A percentile compares a stretch with the other conserved stretches of the same genome.
Conservation (phyloP, 2,329 filamentous ascomycete species). For the Blastomyces percursus region DNA sequence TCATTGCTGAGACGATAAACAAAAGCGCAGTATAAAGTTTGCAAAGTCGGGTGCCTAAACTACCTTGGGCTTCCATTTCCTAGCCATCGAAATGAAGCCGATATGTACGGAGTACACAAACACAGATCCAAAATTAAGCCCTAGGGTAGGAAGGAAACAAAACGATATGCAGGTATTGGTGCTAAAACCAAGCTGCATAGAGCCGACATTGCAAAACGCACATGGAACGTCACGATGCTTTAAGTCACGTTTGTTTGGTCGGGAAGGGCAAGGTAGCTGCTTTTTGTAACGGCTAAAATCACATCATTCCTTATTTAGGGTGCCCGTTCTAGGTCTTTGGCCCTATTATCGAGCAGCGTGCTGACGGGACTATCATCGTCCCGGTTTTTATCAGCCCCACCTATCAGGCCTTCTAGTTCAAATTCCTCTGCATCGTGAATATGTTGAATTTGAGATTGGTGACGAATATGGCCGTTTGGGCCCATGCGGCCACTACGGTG, state of each 20-base stretch:
- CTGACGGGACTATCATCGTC: constrained; percentile 21
- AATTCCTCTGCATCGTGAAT: constrained; percentile 82
- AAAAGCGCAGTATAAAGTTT: background rate
- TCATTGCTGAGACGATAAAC: background rate
- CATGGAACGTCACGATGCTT: background rate
- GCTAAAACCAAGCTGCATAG: background rate
- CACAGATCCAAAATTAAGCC: background rate
- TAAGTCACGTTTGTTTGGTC: background rate
- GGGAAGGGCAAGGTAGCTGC: background rate
- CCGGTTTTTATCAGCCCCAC: constrained; percentile 18
- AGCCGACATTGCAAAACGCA: background rate
- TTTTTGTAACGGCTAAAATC: background rate
- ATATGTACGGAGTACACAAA: background rate
- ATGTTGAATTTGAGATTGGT: constrained; percentile 36
- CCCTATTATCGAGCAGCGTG: background rate
- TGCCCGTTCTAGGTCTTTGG: background rate
- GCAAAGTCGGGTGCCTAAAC: background rate
- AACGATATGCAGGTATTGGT: background rate
- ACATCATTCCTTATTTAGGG: background rate
- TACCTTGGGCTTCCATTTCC: background rate
- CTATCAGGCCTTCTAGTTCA: constrained; percentile 73
- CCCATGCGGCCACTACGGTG: constrained; percentile 18
- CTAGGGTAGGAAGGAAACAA: background rate
- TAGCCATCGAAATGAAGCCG: background rate
- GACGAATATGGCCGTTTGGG: constrained; percentile 37